phyloP scores from a whole-genome alignment of 2,329 filamentous ascomycete genomes.

The Botryotinia globosa region DNA sequence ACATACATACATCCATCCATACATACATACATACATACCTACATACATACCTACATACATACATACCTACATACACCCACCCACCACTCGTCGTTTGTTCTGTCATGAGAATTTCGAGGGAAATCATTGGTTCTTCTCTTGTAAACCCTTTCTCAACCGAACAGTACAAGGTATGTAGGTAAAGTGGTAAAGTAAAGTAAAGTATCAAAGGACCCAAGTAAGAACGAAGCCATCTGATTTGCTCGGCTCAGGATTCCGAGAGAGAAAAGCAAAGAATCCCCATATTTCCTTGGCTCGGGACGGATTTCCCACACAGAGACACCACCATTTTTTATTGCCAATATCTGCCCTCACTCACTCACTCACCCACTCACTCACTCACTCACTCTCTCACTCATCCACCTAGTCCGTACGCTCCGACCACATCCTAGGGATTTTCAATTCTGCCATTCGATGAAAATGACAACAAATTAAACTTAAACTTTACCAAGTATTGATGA shows the following conservation, averaged over 20 bases:
- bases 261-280: neutral
- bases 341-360: neutral
- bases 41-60: too few species aligned
- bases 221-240: neutral
- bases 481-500: neutral
- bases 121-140: neutral
- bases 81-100: too few species aligned
- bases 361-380: neutral
- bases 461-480: constrained; percentile 4
- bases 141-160: neutral
- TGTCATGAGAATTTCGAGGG: neutral
- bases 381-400: neutral
- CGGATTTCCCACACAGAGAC: neutral
- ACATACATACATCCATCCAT: too few species aligned
- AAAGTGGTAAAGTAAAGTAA: too few species aligned
- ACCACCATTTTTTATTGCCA: too few species aligned
- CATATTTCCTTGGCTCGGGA: neutral
- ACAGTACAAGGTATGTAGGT: neutral
- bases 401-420: neutral
- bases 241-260: neutral
- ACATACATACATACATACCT: too few species aligned
- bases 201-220: neutral
- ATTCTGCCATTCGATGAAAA: neutral
- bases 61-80: too few species aligned
- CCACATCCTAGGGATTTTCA: neutral